These are phyloP conservation scores for Zygosaccharomyces lentus DNA, from an alignment of 805 yeast genomes.

Conservation along the genomic window DNA sequence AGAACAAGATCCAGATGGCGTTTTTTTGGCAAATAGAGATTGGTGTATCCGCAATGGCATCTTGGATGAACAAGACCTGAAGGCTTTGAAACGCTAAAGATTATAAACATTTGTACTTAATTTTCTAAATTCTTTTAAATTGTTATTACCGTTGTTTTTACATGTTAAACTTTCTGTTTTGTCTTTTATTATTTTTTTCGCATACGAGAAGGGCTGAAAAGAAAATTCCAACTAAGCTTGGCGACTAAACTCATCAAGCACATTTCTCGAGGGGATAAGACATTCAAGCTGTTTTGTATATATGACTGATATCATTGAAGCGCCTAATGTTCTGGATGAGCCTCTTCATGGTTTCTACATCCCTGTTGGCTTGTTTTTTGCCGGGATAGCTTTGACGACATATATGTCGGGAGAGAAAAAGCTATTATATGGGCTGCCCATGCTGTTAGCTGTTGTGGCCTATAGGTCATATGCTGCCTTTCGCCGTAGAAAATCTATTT, in stretches of 20 bases:
- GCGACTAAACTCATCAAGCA: not conserved
- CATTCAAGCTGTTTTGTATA: not conserved
- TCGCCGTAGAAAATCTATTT: constrained; percentile 42
- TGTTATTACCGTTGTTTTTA: not conserved
- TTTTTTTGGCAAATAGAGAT: constrained; percentile 68
- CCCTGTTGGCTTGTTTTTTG: constrained; percentile 56
- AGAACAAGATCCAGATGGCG: constrained; percentile 73
- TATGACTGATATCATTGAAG: constrained; percentile 25
- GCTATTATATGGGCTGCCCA: constrained; percentile 32
- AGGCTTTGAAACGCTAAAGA: not conserved
- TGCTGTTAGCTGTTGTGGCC: constrained; percentile 39
- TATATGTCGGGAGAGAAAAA: constrained; percentile 35
- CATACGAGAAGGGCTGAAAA: not conserved
- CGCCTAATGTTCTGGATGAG: constrained; percentile 52
- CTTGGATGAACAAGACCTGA: constrained; percentile 32
- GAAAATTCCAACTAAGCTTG: not conserved
- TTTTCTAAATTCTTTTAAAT: not conserved
- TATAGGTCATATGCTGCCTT: constrained; percentile 38
- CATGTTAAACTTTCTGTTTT: not conserved
- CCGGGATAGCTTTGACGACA: constrained; percentile 56
- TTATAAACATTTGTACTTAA: not conserved
- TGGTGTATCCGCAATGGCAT: constrained; percentile 86
- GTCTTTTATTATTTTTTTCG: not conserved
- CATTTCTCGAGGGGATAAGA: not conserved
- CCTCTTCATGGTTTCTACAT: constrained; percentile 75